Percentiles rank a stretch among this genome's conserved stretches.
Evolutionary conservation across 1,284 basidiomycete genomes (phyloP).

Genomic region (Cystobasidium pallidum): DNA sequence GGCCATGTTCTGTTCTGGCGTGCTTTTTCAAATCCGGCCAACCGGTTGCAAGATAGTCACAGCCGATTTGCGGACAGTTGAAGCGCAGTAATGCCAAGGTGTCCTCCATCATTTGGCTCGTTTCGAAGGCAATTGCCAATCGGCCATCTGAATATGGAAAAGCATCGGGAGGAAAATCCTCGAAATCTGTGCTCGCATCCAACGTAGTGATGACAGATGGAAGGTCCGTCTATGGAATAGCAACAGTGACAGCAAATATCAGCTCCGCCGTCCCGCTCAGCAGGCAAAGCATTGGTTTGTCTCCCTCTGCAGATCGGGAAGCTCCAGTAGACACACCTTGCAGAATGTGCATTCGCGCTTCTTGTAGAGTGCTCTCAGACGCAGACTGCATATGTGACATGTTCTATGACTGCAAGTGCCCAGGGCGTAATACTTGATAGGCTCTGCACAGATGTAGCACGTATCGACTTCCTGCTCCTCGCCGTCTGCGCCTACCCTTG

Average conservation of each 20-base stretch:
- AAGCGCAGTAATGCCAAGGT: conserved; percentile 82
- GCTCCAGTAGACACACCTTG: conserved; percentile 66
- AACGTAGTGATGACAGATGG: conserved; percentile 71
- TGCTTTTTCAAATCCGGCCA: conserved; percentile 89
- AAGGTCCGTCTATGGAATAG: conserved; percentile 69
- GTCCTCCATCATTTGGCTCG: conserved; percentile 89
- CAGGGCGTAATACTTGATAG: conserved; percentile 84
- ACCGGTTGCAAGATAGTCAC: conserved; percentile 78
- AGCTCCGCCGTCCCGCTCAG: neutral
- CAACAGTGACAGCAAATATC: conserved; percentile 7
- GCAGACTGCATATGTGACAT: conserved; percentile 87
- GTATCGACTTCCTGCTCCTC: conserved; percentile 57
- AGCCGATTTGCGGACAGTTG: conserved; percentile 61
- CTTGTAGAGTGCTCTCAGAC: conserved; percentile 92
- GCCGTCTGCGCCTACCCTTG: conserved; percentile 17
- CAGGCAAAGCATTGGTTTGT: neutral
- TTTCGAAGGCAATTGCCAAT: conserved; percentile 83
- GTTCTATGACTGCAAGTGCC: conserved; percentile 90
- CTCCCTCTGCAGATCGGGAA: neutral
- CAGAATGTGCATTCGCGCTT: conserved; percentile 86
- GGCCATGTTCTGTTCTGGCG: conserved; percentile 72
- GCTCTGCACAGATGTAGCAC: conserved; percentile 97
- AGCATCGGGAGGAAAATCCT: conserved; percentile 65
- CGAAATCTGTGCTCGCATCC: conserved; percentile 63
- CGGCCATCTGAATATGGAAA: conserved; percentile 72